Evolutionary conservation across 441 rosid species (phyloP), one percentile per base, ranked within the genome.

Genomic region (Pelargonium myrrhifolium): DNA sequence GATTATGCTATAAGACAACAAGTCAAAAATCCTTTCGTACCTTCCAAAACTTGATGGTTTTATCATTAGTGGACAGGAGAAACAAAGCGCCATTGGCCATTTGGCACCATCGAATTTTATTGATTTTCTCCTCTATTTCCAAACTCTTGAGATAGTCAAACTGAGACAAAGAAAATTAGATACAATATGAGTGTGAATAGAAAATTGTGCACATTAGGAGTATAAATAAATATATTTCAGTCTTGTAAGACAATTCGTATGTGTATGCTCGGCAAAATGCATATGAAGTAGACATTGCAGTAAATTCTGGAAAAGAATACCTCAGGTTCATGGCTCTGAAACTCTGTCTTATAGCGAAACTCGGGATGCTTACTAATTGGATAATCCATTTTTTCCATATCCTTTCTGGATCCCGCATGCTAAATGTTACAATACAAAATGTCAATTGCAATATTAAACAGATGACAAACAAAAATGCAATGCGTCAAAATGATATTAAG

Each of bases 301-400:
- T 47, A 12, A 67, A 59, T 3, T 47, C 4, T 47, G 39, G 37
- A 62, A 53, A 49, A 64, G 67, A 24, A 70, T 75, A 89, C 97
- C 98, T 93, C 98, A 22, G 97, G 97, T 72, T 93, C 98, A 71
- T 89, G 98, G 84, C 97, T 93, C 78, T 93, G 98, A 79, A 93
- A 90, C 76, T 93, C 98, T 51, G 98, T 93, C 78, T 90, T 93
- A 49, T 49, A 49, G 20, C 56, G 56, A 15, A 90, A 93, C 81
- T 93, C 98, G 0, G 97, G 97, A 64, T 88, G 99, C 81, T 86
- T 82, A 72, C 59, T 79, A 43, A 85, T 58, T 62, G 87, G 70
- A 77, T 76, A 79, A 73, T 86, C 95, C 67, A 78, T 80, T 71
- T 79, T 90, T 80, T 93, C 99, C 67, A 85, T 72, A 73, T 89